Evolutionary conservation across 1,139 yeast species (phyloP).

Genomic region (Candida labiduridarum): DNA sequence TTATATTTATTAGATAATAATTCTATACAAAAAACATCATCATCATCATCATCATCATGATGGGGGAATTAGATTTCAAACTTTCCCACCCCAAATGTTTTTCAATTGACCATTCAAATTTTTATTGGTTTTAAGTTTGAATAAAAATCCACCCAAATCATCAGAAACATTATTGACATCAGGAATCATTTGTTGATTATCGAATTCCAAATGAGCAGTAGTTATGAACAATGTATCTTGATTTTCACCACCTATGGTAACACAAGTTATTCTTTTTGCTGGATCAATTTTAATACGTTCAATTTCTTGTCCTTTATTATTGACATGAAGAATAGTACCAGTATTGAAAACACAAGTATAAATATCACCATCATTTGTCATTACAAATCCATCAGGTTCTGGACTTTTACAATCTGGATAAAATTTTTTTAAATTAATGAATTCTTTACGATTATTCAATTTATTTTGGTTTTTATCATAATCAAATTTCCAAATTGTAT

Average conservation of each 20-base stretch:
- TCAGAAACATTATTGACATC: constrained; percentile 32
- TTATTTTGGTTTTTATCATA: constrained; percentile 51
- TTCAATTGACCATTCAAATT: constrained; percentile 29
- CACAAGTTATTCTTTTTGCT: constrained; percentile 65
- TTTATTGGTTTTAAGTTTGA: constrained; percentile 24
- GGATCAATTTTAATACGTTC: constrained; percentile 57
- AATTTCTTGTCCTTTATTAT: constrained; percentile 52
- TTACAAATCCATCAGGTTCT: constrained; percentile 83
- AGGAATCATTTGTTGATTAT: constrained; percentile 27
- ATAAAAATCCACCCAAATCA: constrained; percentile 51
- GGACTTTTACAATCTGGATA: constrained; percentile 28
- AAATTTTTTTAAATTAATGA: constrained; percentile 42
- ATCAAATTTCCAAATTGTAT: constrained; percentile 62
- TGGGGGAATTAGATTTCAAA: no score
- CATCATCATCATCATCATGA: no score
- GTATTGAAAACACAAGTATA: constrained; percentile 74
- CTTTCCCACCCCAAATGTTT: constrained; percentile 25
- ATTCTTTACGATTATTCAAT: constrained; percentile 45
- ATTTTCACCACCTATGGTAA: constrained; percentile 67
- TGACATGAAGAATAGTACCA: constrained; percentile 54
- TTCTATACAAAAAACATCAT: no score
- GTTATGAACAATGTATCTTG: constrained; percentile 67
- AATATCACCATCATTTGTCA: constrained; percentile 62
- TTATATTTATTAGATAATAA: background rate
- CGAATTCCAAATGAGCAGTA: constrained; percentile 56